Evolutionary conservation across 2,329 filamentous ascomycete genomes (phyloP).

Genomic region (Aureobasidium musti): DNA sequence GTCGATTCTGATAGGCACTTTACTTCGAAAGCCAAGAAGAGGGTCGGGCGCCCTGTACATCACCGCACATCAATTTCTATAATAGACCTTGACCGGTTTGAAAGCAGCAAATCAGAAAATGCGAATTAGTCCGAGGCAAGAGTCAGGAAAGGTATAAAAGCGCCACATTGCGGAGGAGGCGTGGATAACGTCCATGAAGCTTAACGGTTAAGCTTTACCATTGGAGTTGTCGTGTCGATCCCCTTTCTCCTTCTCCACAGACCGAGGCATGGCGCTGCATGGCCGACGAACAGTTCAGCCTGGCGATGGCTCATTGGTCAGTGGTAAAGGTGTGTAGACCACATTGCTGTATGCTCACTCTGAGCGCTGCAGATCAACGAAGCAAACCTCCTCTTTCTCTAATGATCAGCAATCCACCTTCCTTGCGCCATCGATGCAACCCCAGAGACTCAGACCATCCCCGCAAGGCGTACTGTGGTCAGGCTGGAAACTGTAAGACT

Average conservation of each 20-base stretch:
- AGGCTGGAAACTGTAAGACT: not conserved
- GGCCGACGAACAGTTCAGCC: not conserved
- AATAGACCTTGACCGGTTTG: not conserved
- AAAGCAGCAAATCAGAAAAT: conserved; percentile 2
- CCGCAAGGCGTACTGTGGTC: not conserved
- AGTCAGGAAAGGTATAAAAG: not conserved
- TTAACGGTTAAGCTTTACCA: conserved; percentile 19
- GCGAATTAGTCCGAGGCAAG: conserved; percentile 16
- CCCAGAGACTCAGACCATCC: not conserved
- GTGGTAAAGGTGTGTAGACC: not conserved
- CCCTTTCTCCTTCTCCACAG: not conserved
- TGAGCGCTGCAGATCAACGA: conserved; percentile 3
- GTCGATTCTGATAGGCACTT: conserved; percentile 12
- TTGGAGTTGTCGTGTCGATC: not conserved
- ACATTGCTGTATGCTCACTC: not conserved
- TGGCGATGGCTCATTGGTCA: not conserved
- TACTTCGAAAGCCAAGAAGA: not conserved
- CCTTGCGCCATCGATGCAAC: not conserved
- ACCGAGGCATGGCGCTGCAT: conserved; percentile 26
- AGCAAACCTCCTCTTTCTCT: not conserved
- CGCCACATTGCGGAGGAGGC: conserved; percentile 26
- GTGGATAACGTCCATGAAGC: not conserved
- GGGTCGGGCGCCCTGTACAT: conserved; percentile 4
- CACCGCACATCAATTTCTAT: conserved; percentile 4
- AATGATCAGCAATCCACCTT: conserved; percentile 14